These are phyloP conservation scores for Hapsidospora chrysogenum DNA, from an alignment of 495 filamentous ascomycete species.

Conservation along the genomic window DNA sequence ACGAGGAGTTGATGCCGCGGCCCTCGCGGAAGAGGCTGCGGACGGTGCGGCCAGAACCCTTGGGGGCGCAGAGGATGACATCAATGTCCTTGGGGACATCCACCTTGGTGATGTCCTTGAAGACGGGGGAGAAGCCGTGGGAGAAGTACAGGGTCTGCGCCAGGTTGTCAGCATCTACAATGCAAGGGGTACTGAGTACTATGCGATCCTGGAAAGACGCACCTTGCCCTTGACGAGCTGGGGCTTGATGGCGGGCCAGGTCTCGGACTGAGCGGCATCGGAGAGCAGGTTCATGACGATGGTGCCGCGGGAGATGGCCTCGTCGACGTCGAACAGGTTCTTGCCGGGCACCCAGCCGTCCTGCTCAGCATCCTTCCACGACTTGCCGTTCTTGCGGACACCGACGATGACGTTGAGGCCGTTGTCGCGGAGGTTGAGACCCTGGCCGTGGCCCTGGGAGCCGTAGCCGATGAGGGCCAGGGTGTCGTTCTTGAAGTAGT, in stretches of 20 bases:
- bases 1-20: conserved; percentile 97
- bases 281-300: conserved; percentile 98
- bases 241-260: conserved; percentile 95
- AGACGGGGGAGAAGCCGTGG: conserved; percentile 98
- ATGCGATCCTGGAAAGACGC: conserved; percentile 7
- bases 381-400: conserved; percentile 93
- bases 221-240: conserved; percentile 96
- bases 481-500: conserved; percentile 99
- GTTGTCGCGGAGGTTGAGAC: conserved; percentile 97
- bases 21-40: conserved; percentile 94
- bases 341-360: conserved; percentile 97
- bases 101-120: conserved; percentile 98
- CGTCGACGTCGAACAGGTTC: conserved; percentile 94
- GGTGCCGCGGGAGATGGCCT: conserved; percentile 84
- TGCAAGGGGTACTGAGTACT: no score
- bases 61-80: conserved; percentile 97
- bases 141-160: conserved; percentile 94
- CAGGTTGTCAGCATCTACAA: conserved; percentile 6
- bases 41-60: conserved; percentile 96
- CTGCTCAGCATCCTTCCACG: conserved; percentile 92
- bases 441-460: conserved; percentile 95
- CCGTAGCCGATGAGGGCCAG: conserved; percentile 98
- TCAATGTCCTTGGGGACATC: conserved; percentile 89
- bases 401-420: conserved; percentile 96
- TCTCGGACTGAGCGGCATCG: conserved; percentile 95